Conservation (phyloP, 1,284 basidiomycete species). For the Heterobasidion irregulare region DNA sequence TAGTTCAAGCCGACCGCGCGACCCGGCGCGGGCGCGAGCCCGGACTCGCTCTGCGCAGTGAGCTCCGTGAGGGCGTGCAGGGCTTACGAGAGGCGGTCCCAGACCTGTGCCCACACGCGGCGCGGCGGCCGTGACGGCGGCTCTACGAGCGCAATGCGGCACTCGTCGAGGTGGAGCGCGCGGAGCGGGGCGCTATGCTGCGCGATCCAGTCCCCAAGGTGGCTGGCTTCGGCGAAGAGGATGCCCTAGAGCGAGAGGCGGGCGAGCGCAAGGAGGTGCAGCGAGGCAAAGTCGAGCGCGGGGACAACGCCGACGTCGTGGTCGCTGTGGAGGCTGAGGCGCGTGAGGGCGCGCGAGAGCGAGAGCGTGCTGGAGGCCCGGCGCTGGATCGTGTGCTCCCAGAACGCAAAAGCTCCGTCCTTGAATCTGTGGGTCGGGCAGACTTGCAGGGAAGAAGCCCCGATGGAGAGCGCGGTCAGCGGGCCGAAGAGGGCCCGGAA, state of each 20-base stretch:
- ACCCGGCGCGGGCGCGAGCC: no score
- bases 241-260: background rate
- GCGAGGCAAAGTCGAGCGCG: background rate
- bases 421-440: accelerated
- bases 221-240: background rate
- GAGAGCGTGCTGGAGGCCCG: background rate
- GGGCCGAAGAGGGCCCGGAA: background rate
- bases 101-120: background rate
- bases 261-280: background rate
- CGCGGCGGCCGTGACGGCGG: no score
- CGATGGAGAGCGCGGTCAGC: background rate
- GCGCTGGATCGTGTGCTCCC: background rate
- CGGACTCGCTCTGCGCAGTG: no score
- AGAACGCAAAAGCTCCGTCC: background rate
- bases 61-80: no score
- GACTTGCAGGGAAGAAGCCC: background rate
- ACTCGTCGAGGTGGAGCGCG: background rate
- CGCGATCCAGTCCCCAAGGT: background rate
- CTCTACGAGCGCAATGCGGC: background rate
- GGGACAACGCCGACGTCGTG: background rate
- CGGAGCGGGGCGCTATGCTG: background rate
- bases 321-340: background rate
- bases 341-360: background rate
- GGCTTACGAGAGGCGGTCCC: background rate
- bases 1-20: no score